Conservation (phyloP, 371 early-diverging fungal species). For the Circinella umbellata region DNA sequence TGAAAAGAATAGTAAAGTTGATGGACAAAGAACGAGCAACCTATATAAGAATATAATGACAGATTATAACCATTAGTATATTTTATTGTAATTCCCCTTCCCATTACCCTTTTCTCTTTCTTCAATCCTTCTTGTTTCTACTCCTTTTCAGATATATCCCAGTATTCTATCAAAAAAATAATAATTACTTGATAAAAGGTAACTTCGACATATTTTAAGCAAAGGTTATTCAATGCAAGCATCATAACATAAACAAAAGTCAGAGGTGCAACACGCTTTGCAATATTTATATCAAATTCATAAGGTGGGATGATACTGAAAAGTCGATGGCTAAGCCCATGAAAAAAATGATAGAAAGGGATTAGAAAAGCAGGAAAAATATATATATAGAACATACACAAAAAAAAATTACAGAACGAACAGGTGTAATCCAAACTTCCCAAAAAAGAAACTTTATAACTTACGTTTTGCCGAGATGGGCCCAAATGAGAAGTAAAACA, state of each 20-base stretch:
- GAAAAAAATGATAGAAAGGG: not conserved
- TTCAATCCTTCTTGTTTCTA: not conserved
- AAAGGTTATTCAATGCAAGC: constrained; percentile 73
- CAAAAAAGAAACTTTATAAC: constrained; percentile 2
- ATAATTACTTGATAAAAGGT: constrained; percentile 71
- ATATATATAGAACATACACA: not conserved
- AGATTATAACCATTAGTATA: not conserved
- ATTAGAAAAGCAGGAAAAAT: not conserved
- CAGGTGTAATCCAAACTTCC: not conserved
- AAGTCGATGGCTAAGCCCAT: constrained; percentile 42
- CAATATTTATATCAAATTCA: constrained; percentile 63
- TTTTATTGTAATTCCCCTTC: not conserved
- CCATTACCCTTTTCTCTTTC: not conserved
- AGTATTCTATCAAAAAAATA: not conserved
- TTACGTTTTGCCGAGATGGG: constrained; percentile 67
- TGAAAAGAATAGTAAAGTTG: constrained; percentile 74
- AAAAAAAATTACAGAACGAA: not conserved
- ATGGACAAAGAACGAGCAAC: constrained; percentile 76
- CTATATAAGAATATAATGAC: constrained; percentile 23
- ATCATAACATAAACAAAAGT: constrained; percentile 75
- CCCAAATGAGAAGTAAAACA: constrained; percentile 61
- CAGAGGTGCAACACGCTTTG: constrained; percentile 65
- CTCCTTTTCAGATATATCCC: not conserved
- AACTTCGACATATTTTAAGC: constrained; percentile 72
- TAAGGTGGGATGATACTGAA: constrained; percentile 74